Evolutionary conservation across 164 flowering plant genomes (phyloP), one percentile per base, ranked within the genome.

Genomic region (Stephania cephalantha): DNA sequence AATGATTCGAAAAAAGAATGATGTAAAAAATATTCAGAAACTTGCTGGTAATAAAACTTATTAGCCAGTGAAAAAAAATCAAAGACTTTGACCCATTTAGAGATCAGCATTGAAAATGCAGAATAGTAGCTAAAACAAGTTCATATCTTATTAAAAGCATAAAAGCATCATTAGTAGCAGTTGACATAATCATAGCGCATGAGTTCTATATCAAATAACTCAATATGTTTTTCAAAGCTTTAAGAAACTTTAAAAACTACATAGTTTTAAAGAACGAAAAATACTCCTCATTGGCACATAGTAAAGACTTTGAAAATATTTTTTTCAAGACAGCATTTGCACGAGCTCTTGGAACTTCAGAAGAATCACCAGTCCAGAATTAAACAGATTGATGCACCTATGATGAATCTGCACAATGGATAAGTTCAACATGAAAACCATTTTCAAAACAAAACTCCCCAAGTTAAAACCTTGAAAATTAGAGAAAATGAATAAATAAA

Each of bases 281-380:
- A 81, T 71, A 75, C 77, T 53, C 75, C 78, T 52, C 71, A 9
- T 50, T 50, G 64, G 64, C 4, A 58, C 6, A 58, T 15, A 58
- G 64, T 15, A 18, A 58, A n/a, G 18, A 18, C 18, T 15, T 58
- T 9, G 20, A 58, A 58, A 58, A 58, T 15, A 48, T 50, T 50
- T 50, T 50, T 50, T 58, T 58, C 64, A 83, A 84, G 78, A 78
- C 74, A 29, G 78, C 78, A 46, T 76, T 87, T 83, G 82, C 86
- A 86, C 74, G 80, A 85, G 88, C 84, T 78, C 85, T 81, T 81
- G 85, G 85, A 83, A 84, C 87, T 81, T 88, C 86, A 85, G 88
- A 85, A 82, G 84, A 84, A 83, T 83, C 90, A 86, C 79, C 90
- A 82, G 84, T 80, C 81, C 86, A 84, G 78, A 73, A 83, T 74